Percentiles rank a stretch among this genome's conserved stretches.
Conservation (phyloP, 768 basidiomycete genomes). For the Hortiboletus flavorubellus region DNA sequence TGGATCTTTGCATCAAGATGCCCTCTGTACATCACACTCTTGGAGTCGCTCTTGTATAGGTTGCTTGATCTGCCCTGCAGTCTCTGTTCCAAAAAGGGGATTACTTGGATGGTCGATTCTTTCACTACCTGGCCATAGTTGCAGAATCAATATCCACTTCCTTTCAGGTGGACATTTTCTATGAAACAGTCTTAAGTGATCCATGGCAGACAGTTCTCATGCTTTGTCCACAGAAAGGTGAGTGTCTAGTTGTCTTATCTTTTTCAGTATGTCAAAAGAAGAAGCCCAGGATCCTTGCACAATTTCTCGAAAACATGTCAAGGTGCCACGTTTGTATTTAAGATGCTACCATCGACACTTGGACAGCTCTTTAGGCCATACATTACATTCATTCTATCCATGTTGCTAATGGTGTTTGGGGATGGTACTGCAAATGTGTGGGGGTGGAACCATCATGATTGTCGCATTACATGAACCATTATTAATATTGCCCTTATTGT, state of each 20-base stretch:
- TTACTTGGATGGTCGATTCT: constrained; percentile 82
- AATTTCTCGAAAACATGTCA: constrained; percentile 78
- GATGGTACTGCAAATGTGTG: constrained; percentile 85
- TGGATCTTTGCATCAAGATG: constrained; percentile 87
- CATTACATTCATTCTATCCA: constrained; percentile 76
- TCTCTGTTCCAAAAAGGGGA: constrained; percentile 94
- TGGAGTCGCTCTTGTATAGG: not conserved
- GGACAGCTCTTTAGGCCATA: constrained; percentile 94
- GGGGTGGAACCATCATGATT: constrained; percentile 42
- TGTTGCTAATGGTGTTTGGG: constrained; percentile 82
- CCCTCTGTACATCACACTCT: constrained; percentile 54
- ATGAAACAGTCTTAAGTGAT: constrained; percentile 56
- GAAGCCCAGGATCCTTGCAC: constrained; percentile 43
- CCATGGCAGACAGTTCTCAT: constrained; percentile 65
- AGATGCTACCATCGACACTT: constrained; percentile 82
- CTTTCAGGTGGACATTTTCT: constrained; percentile 54
- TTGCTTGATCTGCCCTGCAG: constrained; percentile 33
- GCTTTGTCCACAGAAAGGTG: constrained; percentile 55
- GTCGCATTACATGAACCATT: too few species aligned
- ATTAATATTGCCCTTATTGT: too few species aligned
- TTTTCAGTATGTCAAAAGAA: not conserved
- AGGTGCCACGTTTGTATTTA: constrained; percentile 93
- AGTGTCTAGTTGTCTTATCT: constrained; percentile 25
- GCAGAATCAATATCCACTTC: constrained; percentile 56
- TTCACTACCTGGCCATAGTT: constrained; percentile 84